Evolutionary conservation across 768 basidiomycete genomes (phyloP).

Genomic region (Boletus patriciae): DNA sequence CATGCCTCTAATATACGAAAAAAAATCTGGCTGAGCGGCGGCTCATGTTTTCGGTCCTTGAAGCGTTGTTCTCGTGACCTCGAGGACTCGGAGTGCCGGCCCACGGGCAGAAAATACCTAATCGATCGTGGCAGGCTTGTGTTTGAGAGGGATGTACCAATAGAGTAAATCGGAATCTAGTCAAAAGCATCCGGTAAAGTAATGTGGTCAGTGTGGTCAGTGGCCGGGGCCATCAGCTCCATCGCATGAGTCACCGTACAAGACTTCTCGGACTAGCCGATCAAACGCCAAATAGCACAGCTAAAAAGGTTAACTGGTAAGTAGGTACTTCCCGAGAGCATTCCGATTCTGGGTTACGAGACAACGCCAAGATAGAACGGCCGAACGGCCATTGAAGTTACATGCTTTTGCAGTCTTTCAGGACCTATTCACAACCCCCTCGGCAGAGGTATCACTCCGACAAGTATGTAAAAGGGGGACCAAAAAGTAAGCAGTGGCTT

Average conservation of each 20-base stretch:
- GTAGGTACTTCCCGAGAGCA: conserved; percentile 20
- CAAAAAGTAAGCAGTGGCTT: conserved; percentile 21
- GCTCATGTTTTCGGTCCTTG: conserved; percentile 30
- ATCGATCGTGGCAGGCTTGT: conserved; percentile 51
- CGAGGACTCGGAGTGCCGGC: conserved; percentile 45
- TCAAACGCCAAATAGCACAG: conserved; percentile 21
- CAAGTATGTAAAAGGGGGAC: conserved; percentile 23
- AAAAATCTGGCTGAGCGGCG: conserved; percentile 9
- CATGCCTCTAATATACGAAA: conserved; percentile 33
- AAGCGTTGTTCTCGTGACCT: conserved; percentile 48
- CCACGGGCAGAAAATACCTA: conserved; percentile 47
- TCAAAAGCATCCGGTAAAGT: conserved; percentile 20
- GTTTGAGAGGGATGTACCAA: conserved; percentile 32
- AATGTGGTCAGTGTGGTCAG: background rate
- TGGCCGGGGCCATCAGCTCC: background rate
- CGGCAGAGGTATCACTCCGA: conserved; percentile 6
- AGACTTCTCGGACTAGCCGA: conserved; percentile 17
- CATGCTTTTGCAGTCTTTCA: conserved; percentile 5
- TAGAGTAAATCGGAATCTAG: conserved; percentile 17
- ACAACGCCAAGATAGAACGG: background rate
- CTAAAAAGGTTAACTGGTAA: conserved; percentile 29
- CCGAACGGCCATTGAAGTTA: background rate
- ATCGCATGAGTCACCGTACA: conserved; percentile 10
- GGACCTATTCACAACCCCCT: background rate
- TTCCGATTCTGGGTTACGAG: conserved; percentile 14